A percentile compares a stretch with the other conserved stretches of the same genome.
Conservation (phyloP, 2,329 filamentous ascomycete species). For the Penicillium janthinellum region DNA sequence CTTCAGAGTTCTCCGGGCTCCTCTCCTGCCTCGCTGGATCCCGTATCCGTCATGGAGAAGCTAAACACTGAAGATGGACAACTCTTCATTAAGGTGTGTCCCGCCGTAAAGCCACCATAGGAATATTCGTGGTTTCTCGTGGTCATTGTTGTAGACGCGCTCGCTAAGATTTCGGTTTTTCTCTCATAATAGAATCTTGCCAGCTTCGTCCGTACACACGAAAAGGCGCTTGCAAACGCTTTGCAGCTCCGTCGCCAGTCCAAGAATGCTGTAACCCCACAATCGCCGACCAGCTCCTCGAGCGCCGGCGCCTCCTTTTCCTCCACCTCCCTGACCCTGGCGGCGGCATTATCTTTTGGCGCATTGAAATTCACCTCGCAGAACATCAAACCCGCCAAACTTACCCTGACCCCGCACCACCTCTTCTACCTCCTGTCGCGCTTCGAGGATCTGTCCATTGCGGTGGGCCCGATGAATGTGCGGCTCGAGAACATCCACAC, state of each 20-base stretch:
- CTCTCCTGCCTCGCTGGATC: constrained; percentile 33
- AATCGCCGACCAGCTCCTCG: constrained; percentile 55
- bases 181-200: constrained; percentile 73
- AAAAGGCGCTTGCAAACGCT: constrained; percentile 95
- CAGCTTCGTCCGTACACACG: constrained; percentile 93
- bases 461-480: constrained; percentile 94
- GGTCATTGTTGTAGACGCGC: background rate
- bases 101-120: background rate
- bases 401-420: constrained; percentile 92
- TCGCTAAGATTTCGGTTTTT: background rate
- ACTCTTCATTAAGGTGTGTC: constrained; percentile 51
- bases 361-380: constrained; percentile 82
- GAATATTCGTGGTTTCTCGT: background rate
- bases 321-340: constrained; percentile 71
- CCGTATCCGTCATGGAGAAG: constrained; percentile 47
- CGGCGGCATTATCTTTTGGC: constrained; percentile 83
- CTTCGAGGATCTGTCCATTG: constrained; percentile 88
- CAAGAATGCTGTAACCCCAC: constrained; percentile 66
- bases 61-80: constrained; percentile 54
- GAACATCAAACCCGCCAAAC: constrained; percentile 82
- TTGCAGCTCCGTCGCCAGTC: constrained; percentile 76
- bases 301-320: constrained; percentile 61
- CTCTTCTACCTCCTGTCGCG: constrained; percentile 94
- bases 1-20: constrained; percentile 39
- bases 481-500: constrained; percentile 92